Evolutionary conservation across 1,284 basidiomycete species (phyloP).

Genomic region (Kalmanozyma brasiliensis): DNA sequence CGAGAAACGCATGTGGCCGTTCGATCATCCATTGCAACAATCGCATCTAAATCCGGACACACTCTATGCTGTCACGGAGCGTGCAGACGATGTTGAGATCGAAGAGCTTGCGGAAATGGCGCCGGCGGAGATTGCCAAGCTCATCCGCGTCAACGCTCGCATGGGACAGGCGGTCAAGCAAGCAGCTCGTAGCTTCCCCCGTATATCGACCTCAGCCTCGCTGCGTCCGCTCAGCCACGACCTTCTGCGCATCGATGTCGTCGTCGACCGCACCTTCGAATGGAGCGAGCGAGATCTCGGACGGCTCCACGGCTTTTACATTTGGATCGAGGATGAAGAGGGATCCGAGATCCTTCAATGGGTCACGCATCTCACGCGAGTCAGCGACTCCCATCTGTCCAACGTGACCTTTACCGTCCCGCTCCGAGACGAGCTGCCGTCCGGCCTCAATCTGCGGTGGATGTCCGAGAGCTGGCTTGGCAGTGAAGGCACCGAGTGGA

Average conservation of each 20-base stretch:
- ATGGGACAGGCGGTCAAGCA: slow-evolving; percentile 83
- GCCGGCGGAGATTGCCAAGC: slow-evolving; percentile 79
- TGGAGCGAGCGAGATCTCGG: slow-evolving; percentile 86
- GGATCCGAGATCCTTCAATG: slow-evolving; percentile 85
- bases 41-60: slow-evolving; percentile 76
- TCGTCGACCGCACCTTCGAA: slow-evolving; percentile 78
- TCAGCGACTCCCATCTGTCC: slow-evolving; percentile 70
- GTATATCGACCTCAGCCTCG: slow-evolving; percentile 76
- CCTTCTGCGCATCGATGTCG: slow-evolving; percentile 81
- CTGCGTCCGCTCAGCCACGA: slow-evolving; percentile 81
- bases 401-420: slow-evolving; percentile 67
- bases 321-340: slow-evolving; percentile 92
- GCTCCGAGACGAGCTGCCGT: slow-evolving; percentile 66
- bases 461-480: slow-evolving; percentile 95
- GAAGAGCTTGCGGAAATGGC: slow-evolving; percentile 80
- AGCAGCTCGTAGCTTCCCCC: slow-evolving; percentile 88
- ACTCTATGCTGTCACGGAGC: slow-evolving; percentile 80
- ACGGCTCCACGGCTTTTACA: slow-evolving; percentile 85
- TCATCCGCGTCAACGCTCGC: slow-evolving; percentile 86
- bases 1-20: slow-evolving; percentile 87
- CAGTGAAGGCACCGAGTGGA: slow-evolving; percentile 78
- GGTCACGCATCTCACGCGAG: slow-evolving; percentile 65
- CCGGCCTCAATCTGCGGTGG: slow-evolving; percentile 72
- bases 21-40: slow-evolving; percentile 83
- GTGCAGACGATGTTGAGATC: slow-evolving; percentile 85